A percentile compares a stretch with the other conserved stretches of the same genome.
Conservation (phyloP, 257 asterid genomes). For the Solanum verrucosum region DNA sequence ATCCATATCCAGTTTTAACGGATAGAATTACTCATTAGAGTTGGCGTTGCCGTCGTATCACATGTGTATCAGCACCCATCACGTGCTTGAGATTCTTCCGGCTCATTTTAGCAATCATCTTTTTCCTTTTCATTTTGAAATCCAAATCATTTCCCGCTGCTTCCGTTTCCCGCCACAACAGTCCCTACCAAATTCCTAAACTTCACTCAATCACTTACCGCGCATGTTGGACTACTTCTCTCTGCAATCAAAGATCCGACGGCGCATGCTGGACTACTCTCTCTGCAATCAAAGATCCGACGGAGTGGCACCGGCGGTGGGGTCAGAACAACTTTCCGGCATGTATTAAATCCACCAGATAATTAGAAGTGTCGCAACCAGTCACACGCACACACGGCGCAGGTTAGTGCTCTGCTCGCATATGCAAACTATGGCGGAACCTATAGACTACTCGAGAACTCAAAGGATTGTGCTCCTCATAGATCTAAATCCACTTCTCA, state of each 20-base stretch:
- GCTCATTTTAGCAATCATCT: neutral
- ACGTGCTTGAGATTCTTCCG: neutral
- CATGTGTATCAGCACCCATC: neutral
- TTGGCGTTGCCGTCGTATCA: neutral
- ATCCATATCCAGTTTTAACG: neutral
- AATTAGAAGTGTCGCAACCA: neutral
- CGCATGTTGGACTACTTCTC: constrained; percentile 10
- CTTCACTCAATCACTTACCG: neutral
- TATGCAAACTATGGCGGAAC: constrained; percentile 28
- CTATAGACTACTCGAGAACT: constrained; percentile 44
- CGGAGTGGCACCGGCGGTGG: neutral
- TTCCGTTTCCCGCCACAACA: constrained; percentile 39
- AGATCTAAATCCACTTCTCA: constrained; percentile 70
- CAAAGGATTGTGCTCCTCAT: constrained; percentile 62
- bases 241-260: neutral
- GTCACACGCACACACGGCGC: neutral
- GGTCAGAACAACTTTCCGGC: neutral
- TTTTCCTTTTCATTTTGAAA: neutral
- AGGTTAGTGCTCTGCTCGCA: constrained; percentile 2
- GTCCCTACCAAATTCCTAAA: neutral
- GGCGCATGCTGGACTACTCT: constrained; percentile 1
- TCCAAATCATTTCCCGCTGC: constrained; percentile 24
- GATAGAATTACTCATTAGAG: neutral
- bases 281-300: neutral
- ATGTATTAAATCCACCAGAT: constrained; percentile 5